Percentiles rank a stretch among this genome's conserved stretches.
phyloP scores from a whole-genome alignment of 495 filamentous ascomycete species.

The Aspergillus sclerotiicarbonarius region DNA sequence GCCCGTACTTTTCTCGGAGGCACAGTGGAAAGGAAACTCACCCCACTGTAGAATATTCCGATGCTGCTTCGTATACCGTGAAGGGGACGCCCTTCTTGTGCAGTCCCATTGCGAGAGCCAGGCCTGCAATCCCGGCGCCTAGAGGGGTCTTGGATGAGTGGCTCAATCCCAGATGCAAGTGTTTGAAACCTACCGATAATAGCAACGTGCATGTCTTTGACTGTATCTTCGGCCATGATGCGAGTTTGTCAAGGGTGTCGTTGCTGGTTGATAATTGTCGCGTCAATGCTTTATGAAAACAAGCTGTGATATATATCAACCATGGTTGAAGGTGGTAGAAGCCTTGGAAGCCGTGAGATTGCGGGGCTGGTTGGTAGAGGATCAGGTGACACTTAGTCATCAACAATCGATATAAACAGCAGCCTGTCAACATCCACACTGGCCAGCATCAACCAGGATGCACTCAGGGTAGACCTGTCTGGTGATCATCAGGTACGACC shows the following conservation, averaged over 20 bases:
- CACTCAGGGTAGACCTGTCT: too few relatives aligned
- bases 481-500: too few relatives aligned
- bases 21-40: conserved; percentile 45
- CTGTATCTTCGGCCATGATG: neutral
- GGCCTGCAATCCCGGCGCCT: conserved; percentile 50
- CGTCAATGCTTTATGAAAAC: neutral
- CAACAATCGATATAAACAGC: too few relatives aligned
- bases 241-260: neutral
- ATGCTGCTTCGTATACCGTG: conserved; percentile 47
- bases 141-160: neutral
- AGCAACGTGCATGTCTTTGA: conserved; percentile 1
- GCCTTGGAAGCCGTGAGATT: neutral
- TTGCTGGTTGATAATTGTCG: neutral
- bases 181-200: neutral
- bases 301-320: neutral
- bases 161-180: neutral
- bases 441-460: too few relatives aligned
- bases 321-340: neutral
- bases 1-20: neutral
- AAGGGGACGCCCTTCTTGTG: conserved; percentile 38
- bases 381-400: neutral
- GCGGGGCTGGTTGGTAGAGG: neutral
- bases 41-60: conserved; percentile 44
- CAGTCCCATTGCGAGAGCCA: conserved; percentile 48
- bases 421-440: too few relatives aligned